Evolutionary conservation across 805 yeast genomes (phyloP).

Genomic region (Candida taoyuanica): DNA sequence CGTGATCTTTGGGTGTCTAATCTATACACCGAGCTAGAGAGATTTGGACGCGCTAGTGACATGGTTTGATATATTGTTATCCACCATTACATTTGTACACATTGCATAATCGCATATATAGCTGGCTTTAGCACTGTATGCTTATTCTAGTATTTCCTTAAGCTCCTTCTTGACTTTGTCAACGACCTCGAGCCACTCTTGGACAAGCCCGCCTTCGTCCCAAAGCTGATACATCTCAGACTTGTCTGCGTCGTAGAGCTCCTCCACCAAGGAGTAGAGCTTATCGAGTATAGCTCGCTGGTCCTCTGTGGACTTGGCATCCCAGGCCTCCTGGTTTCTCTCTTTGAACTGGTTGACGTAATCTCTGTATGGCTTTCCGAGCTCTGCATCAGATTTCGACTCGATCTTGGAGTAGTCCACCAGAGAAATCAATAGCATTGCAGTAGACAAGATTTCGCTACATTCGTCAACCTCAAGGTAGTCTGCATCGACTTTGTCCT

Average conservation of each 20-base stretch:
- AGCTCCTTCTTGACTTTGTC: neutral
- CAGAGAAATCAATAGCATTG: conserved; percentile 2
- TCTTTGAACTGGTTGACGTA: conserved; percentile 1
- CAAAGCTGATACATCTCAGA: conserved; percentile 7
- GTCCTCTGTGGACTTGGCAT: neutral
- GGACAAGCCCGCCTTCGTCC: conserved; percentile 2
- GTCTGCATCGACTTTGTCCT: neutral
- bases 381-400: neutral
- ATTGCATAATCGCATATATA: too few relatives aligned
- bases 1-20: conserved; percentile 74
- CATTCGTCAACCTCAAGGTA: conserved; percentile 8
- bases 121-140: too few relatives aligned
- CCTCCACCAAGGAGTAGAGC: neutral
- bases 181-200: conserved; percentile 3
- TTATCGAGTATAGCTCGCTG: neutral
- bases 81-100: too few relatives aligned
- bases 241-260: neutral
- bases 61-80: neutral
- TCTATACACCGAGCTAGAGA: conserved; percentile 32
- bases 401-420: conserved; percentile 2
- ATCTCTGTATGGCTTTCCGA: conserved; percentile 5
- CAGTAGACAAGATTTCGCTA: neutral
- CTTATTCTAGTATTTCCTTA: neutral
- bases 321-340: conserved; percentile 3
- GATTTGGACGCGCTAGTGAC: conserved; percentile 22